Conservation (phyloP, 108 stramenopile genomes). For the Skeletonema potamos region DNA sequence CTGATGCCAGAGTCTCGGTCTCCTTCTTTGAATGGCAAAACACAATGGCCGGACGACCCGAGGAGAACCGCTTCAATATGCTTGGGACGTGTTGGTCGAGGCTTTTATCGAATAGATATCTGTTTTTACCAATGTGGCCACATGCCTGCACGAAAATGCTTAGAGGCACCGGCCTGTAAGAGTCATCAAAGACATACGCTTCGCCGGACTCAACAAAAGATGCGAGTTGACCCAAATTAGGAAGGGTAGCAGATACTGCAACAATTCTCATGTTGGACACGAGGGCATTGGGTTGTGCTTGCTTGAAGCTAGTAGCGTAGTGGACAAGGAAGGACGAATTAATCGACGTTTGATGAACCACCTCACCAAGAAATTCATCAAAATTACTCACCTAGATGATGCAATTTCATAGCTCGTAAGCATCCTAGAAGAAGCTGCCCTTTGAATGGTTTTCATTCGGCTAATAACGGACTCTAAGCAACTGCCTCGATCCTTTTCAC, state of each 20-base stretch:
- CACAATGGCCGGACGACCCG: conserved; percentile 84
- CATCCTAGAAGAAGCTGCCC: conserved; percentile 42
- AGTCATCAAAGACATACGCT: conserved; percentile 82
- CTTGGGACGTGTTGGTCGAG: conserved; percentile 75
- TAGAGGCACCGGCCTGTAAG: conserved; percentile 92
- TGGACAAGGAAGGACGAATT: neutral
- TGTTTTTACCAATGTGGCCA: conserved; percentile 73
- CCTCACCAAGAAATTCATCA: neutral
- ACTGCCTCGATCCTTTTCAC: conserved; percentile 83
- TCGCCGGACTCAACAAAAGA: conserved; percentile 82
- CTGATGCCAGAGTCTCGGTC: conserved; percentile 70
- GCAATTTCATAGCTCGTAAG: conserved; percentile 30
- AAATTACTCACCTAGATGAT: conserved; percentile 36
- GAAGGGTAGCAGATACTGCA: conserved; percentile 94
- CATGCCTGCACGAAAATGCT: conserved; percentile 67
- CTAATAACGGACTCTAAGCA: conserved; percentile 88
- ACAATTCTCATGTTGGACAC: conserved; percentile 78
- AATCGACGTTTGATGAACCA: neutral
- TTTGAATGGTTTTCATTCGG: conserved; percentile 90
- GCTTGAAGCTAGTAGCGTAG: conserved; percentile 45
- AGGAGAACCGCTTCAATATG: conserved; percentile 72
- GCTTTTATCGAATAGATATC: conserved; percentile 84
- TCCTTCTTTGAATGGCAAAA: conserved; percentile 96
- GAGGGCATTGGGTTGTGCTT: conserved; percentile 63
- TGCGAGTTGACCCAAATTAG: conserved; percentile 91